Evolutionary conservation across 306 rosid species (phyloP), one percentile per base, ranked within the genome.

Genomic region (Acacia confusa): DNA sequence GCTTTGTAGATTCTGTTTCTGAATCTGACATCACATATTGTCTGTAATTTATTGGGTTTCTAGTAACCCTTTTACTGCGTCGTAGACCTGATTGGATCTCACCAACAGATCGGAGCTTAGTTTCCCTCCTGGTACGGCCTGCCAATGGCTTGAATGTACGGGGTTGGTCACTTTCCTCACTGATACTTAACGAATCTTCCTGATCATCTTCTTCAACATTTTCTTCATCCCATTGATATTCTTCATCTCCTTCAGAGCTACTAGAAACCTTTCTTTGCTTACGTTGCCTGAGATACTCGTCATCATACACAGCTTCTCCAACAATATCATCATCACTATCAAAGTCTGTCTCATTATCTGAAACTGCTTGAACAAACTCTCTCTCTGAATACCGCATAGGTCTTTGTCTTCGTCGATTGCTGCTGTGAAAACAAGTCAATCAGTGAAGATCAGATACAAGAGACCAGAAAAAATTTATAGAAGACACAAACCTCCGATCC

Each of bases 171-270:
- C 98, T 94, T 25, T 92, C 98, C 76, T 94, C 98, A 12, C 98
- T 94, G 77, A 78, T 77, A 82, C 97, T 91, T n/a, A 86, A 75
- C 45, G 96, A 91, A 76, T 88, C 92, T 70, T 78, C 85, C 41
- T 82, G 87, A n/a, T 91, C 98, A 27, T 88, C 92, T 14, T 92
- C 97, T 77, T 92, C 98, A 43, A 87, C 88, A 80, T 91, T 88
- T 58, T 94, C 98, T 73, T 91, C 97, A 60, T 89, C 96, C 89
- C 91, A 90, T 80, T 82, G 89, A 79, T 94, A 94, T 87, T 94
- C 98, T 79, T 94, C 98, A 81, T 94, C 98, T 75, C 97, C 98
- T 86, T 94, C 88, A n/a, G 98, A 94, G 88, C 97, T 91, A 89
- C 97, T 92, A 19, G 97, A 91, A 48, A 83, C 72, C 87, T 85